These are phyloP conservation scores for Kickxella alabastrina DNA, from an alignment of 192 early-diverging fungal species.

Conservation along the genomic window DNA sequence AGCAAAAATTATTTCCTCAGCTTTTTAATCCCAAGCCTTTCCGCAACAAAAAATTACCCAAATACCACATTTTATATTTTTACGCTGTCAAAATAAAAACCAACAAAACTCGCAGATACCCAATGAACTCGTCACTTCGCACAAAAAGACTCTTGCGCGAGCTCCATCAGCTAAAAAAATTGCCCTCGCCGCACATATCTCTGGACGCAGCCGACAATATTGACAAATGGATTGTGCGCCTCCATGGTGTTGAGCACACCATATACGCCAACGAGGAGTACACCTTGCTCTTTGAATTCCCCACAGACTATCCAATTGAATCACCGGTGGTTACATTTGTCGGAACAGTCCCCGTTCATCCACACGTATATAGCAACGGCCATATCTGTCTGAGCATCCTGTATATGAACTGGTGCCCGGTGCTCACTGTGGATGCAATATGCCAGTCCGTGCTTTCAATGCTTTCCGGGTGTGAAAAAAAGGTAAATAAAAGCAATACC, in stretches of 20 bases:
- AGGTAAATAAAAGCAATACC: too few relatives aligned
- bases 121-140: conserved; percentile 19
- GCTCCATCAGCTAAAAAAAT: conserved; percentile 31
- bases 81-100: too few relatives aligned
- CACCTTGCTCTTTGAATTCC: conserved; percentile 65
- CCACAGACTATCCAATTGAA: conserved; percentile 68
- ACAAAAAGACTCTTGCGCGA: conserved; percentile 45
- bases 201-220: conserved; percentile 38
- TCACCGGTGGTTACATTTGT: conserved; percentile 69
- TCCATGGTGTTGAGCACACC: conserved; percentile 63
- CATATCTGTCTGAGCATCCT: conserved; percentile 96
- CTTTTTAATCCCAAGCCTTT: too few relatives aligned
- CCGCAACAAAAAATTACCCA: too few relatives aligned
- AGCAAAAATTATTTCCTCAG: too few relatives aligned
- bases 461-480: conserved; percentile 80
- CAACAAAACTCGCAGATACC: too few relatives aligned
- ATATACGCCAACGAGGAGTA: conserved; percentile 58
- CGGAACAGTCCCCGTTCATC: conserved; percentile 62
- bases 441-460: conserved; percentile 90
- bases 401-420: conserved; percentile 91
- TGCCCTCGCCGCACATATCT: conserved; percentile 9
- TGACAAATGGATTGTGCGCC: conserved; percentile 60
- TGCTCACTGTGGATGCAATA: conserved; percentile 82
- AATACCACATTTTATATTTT: too few relatives aligned
- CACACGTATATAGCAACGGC: conserved; percentile 87